phyloP scores from a whole-genome alignment of 192 early-diverging fungal genomes.

The Pilaira anomala region DNA sequence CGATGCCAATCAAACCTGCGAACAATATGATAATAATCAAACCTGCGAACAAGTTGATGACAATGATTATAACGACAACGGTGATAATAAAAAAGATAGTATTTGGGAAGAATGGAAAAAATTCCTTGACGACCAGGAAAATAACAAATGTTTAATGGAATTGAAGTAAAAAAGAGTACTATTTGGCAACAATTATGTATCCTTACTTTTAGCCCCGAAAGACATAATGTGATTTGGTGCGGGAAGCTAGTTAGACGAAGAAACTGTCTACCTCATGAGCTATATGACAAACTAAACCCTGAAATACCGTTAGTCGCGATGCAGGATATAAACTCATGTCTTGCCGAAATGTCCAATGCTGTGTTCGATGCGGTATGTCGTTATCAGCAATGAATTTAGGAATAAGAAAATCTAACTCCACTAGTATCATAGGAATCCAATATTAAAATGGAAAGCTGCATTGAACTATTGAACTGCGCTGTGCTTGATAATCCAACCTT shows the following conservation, averaged over 20 bases:
- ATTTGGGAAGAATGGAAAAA: conserved; percentile 18
- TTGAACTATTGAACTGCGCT: conserved; percentile 9
- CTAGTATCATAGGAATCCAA: conserved; percentile 16
- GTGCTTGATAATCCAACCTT: conserved; percentile 6
- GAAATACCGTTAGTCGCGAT: conserved; percentile 9
- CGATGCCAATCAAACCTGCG: conserved; percentile 1
- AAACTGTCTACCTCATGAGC: conserved; percentile 7
- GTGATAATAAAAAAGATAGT: conserved; percentile 4
- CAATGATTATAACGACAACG: conserved; percentile 4
- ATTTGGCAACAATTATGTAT: conserved; percentile 6
- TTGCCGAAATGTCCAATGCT: conserved; percentile 10
- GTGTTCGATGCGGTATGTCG: conserved; percentile 20
- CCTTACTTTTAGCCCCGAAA: conserved; percentile 14
- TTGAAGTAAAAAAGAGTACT: conserved; percentile 11
- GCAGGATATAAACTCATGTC: conserved; percentile 15
- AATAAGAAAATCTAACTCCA: conserved; percentile 15
- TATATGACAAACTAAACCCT: conserved; percentile 18
- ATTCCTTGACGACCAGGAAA: conserved; percentile 9
- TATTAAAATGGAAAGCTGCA: conserved; percentile 12
- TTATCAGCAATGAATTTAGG: conserved; percentile 12
- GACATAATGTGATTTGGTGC: conserved; percentile 17
- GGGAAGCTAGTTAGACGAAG: conserved; percentile 11
- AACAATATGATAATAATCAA: background rate
- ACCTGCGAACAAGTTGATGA: background rate
- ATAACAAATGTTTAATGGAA: conserved; percentile 10